These are phyloP conservation scores for Sporisorium sorghi DNA, from an alignment of 1,284 basidiomycete species.

Conservation along the genomic window DNA sequence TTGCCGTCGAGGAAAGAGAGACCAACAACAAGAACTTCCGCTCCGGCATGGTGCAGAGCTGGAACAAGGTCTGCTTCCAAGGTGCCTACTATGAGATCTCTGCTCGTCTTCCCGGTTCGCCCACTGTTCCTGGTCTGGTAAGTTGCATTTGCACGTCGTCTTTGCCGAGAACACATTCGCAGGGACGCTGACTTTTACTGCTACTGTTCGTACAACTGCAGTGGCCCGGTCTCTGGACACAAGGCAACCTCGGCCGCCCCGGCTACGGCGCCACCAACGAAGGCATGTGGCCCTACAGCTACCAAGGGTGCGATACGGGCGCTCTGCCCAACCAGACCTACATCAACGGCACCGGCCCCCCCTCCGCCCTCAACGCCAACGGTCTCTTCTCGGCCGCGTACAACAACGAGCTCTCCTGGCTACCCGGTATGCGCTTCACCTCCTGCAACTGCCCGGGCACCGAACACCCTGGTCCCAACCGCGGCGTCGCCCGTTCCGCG, in stretches of 20 bases:
- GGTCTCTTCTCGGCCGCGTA: slow-evolving; percentile 37
- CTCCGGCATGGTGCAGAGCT: slow-evolving; percentile 66
- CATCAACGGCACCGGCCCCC: slow-evolving; percentile 56
- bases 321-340: slow-evolving; percentile 63
- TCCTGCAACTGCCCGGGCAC: slow-evolving; percentile 64
- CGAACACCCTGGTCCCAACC: slow-evolving; percentile 64
- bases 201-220: neutral
- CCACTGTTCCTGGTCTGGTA: slow-evolving; percentile 28
- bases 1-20: slow-evolving; percentile 56
- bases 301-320: slow-evolving; percentile 68
- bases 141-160: neutral
- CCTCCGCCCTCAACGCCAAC: slow-evolving; percentile 40
- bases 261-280: slow-evolving; percentile 68
- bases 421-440: slow-evolving; percentile 64
- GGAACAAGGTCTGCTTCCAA: slow-evolving; percentile 70
- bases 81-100: slow-evolving; percentile 66
- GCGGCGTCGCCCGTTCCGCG: slow-evolving; percentile 60
- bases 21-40: slow-evolving; percentile 67
- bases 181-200: neutral
- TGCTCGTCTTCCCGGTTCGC: slow-evolving; percentile 37
- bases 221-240: slow-evolving; percentile 71
- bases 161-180: neutral
- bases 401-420: slow-evolving; percentile 55
- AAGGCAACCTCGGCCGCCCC: slow-evolving; percentile 65
- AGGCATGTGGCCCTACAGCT: slow-evolving; percentile 70